These are phyloP conservation scores for Ophiosphaerella korrae DNA, from an alignment of 2,329 filamentous ascomycete genomes.

Conservation along the genomic window DNA sequence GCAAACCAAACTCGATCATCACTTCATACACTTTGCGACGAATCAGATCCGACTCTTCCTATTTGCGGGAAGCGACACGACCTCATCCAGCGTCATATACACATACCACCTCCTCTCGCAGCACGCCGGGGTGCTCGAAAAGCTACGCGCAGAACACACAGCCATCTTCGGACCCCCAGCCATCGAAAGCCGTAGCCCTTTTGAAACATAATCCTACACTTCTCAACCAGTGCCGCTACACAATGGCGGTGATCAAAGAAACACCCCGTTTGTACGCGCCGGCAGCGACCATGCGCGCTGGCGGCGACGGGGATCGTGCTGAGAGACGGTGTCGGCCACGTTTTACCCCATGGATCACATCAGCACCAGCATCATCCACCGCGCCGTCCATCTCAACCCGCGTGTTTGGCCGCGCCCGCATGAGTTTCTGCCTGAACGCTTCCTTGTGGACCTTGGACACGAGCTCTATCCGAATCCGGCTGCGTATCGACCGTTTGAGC, in stretches of 20 bases:
- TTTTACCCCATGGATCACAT: conserved; percentile 14
- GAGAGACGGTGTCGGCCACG: too few species aligned
- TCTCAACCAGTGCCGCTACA: conserved; percentile 34
- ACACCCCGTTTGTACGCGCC: conserved; percentile 38
- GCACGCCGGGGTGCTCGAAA: conserved; percentile 25
- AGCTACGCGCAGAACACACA: conserved; percentile 36
- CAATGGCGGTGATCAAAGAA: conserved; percentile 43
- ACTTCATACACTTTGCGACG: too few species aligned
- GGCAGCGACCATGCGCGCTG: conserved; percentile 32
- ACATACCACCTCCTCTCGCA: conserved; percentile 22
- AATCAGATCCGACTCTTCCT: conserved; percentile 38
- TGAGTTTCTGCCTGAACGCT: conserved; percentile 32
- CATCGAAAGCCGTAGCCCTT: not conserved
- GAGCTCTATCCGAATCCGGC: too few species aligned
- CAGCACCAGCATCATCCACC: conserved; percentile 10
- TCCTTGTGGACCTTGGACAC: too few species aligned
- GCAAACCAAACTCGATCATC: too few species aligned
- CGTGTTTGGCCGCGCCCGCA: conserved; percentile 14
- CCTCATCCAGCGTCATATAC: conserved; percentile 33
- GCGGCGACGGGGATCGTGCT: too few species aligned
- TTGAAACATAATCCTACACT: conserved; percentile 19
- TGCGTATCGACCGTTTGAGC: conserved; percentile 9
- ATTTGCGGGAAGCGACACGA: conserved; percentile 41
- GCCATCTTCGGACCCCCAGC: conserved; percentile 27
- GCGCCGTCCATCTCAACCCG: conserved; percentile 22